phyloP scores from a whole-genome alignment of 2,329 filamentous ascomycete species.

The Arthrobotrys sinensis region DNA sequence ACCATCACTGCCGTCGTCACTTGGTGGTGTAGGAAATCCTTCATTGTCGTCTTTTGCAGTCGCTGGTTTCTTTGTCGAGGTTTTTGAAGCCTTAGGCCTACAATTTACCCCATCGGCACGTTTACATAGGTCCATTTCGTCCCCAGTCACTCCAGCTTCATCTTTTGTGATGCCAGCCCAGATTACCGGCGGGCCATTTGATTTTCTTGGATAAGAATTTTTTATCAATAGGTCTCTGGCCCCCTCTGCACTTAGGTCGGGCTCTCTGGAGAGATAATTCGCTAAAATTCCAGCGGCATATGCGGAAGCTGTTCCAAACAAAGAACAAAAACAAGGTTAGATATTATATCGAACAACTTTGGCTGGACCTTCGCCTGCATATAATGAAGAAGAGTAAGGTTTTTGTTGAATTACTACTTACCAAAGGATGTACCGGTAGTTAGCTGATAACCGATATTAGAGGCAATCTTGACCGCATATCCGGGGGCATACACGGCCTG shows the following conservation, averaged over 20 bases:
- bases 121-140: constrained; percentile 4
- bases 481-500: constrained; percentile 41
- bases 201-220: constrained; percentile 4
- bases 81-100: neutral
- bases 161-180: constrained; percentile 24
- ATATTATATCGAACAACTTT: neutral
- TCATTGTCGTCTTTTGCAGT: neutral
- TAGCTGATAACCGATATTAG: constrained; percentile 52
- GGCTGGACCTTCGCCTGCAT: neutral
- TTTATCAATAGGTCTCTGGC: constrained; percentile 14
- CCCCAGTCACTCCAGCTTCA: neutral
- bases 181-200: constrained; percentile 31
- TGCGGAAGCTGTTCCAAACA: constrained; percentile 26
- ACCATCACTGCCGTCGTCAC: neutral
- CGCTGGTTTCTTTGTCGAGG: neutral
- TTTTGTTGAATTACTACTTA: constrained; percentile 8
- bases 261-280: constrained; percentile 24
- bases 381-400: neutral
- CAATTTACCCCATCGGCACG: neutral
- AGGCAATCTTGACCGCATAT: constrained; percentile 41
- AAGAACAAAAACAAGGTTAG: neutral
- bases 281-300: constrained; percentile 32
- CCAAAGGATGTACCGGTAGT: constrained; percentile 43
- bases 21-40: neutral
- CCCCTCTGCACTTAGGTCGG: neutral